Conservation (phyloP, 177 flowering plant genomes). For the Vitis hybrid region DNA sequence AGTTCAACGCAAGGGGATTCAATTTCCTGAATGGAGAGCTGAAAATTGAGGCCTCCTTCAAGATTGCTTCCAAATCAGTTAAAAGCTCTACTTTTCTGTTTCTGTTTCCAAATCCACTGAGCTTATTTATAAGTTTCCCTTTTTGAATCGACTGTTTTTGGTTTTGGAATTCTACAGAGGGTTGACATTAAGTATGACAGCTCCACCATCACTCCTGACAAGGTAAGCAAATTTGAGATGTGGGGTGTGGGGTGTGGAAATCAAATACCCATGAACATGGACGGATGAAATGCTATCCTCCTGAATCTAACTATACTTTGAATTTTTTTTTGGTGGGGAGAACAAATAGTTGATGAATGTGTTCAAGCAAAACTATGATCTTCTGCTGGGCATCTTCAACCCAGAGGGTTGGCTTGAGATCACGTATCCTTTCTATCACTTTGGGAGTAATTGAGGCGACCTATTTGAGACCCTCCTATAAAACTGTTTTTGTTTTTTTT, state of each 20-base stretch:
- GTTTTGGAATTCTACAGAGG: constrained; percentile 44
- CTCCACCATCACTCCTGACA: constrained; percentile 78
- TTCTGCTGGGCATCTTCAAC: constrained; percentile 80
- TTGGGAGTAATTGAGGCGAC: too few relatives aligned
- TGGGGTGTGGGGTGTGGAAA: too few relatives aligned
- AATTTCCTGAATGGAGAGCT: constrained; percentile 54
- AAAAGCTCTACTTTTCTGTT: background rate
- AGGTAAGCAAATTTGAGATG: constrained; percentile 40
- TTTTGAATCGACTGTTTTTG: background rate
- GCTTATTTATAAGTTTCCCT: background rate
- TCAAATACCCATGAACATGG: too few relatives aligned
- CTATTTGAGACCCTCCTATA: too few relatives aligned
- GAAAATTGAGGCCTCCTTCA: constrained; percentile 59
- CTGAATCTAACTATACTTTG: background rate
- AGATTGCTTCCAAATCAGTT: constrained; percentile 52
- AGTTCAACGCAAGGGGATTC: constrained; percentile 62
- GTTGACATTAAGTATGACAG: constrained; percentile 64
- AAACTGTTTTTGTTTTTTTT: too few relatives aligned
- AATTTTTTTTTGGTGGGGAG: background rate
- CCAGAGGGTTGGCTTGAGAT: constrained; percentile 99
- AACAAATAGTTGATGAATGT: constrained; percentile 72
- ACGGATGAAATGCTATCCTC: too few relatives aligned
- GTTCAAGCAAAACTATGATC: constrained; percentile 70
- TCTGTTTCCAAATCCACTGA: too few relatives aligned
- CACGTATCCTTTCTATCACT: constrained; percentile 60